phyloP scores from a whole-genome alignment of 208 protist genomes.

The Trichomonas tenax region DNA sequence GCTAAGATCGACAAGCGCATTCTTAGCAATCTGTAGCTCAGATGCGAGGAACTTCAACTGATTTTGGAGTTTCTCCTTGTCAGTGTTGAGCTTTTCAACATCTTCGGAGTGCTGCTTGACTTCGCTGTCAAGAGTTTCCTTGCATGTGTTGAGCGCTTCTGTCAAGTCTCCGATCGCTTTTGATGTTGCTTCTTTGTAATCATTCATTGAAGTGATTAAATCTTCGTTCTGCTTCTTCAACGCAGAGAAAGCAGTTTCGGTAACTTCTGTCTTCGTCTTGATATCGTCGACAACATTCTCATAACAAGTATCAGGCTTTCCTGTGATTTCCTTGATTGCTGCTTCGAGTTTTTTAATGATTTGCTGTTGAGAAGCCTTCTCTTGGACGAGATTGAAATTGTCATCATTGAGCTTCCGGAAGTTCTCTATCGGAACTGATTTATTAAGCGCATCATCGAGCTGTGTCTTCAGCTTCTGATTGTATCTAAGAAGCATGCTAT shows the following conservation, averaged over 20 bases:
- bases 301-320: not conserved
- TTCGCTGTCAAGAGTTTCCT: not conserved
- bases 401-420: not conserved
- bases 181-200: not conserved
- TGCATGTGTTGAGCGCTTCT: not conserved
- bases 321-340: not conserved
- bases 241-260: not conserved
- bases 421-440: not conserved
- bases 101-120: not conserved
- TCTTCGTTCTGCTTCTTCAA: not conserved
- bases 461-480: not conserved
- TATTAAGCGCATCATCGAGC: not conserved
- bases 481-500: not conserved
- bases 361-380: not conserved
- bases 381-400: not conserved
- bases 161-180: not conserved
- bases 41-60: not conserved
- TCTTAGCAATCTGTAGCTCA: not conserved
- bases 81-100: not conserved
- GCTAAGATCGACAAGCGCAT: not conserved
- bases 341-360: not conserved
- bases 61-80: not conserved
- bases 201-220: not conserved
- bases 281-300: not conserved
- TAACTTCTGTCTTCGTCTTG: not conserved